Conservation (phyloP, 2,329 filamentous ascomycete species). For the Polychaeton citri region DNA sequence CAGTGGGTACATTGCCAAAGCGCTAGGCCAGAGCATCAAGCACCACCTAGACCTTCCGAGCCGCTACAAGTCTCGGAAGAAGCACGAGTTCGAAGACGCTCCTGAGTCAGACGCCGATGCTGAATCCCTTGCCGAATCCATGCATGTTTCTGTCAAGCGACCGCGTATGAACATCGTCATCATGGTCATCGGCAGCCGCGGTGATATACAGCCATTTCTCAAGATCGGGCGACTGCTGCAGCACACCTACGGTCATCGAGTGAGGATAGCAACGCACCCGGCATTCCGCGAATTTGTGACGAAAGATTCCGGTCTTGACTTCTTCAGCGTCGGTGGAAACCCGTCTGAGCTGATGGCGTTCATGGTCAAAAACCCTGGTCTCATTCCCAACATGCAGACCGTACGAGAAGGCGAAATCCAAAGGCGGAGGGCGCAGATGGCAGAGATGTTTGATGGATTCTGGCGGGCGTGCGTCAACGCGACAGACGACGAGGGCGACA, state of each 20-base stretch:
- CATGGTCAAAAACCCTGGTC: slow-evolving; percentile 72
- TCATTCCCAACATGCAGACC: slow-evolving; percentile 61
- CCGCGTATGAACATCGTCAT: slow-evolving; percentile 63
- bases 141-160: slow-evolving; percentile 13
- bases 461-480: slow-evolving; percentile 67
- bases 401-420: slow-evolving; percentile 63
- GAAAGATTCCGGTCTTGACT: slow-evolving; percentile 59
- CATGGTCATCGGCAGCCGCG: slow-evolving; percentile 69
- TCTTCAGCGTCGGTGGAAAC: slow-evolving; percentile 68
- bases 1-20: slow-evolving; percentile 60
- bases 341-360: slow-evolving; percentile 75
- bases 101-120: slow-evolving; percentile 6
- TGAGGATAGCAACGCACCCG: slow-evolving; percentile 67
- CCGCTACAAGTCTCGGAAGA: slow-evolving; percentile 7
- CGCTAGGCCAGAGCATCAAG: slow-evolving; percentile 50
- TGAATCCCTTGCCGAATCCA: slow-evolving; percentile 12
- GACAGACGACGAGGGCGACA: slow-evolving; percentile 54
- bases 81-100: slow-evolving; percentile 1
- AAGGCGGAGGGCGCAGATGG: slow-evolving; percentile 54
- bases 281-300: slow-evolving; percentile 65
- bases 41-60: slow-evolving; percentile 35
- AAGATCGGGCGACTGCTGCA: slow-evolving; percentile 60
- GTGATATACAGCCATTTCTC: slow-evolving; percentile 70
- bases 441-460: slow-evolving; percentile 71
- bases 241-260: slow-evolving; percentile 58